A percentile compares a stretch with the other conserved stretches of the same genome.
Evolutionary conservation across 179 eudicot species (phyloP).

Genomic region (Vitellaria paradoxa): DNA sequence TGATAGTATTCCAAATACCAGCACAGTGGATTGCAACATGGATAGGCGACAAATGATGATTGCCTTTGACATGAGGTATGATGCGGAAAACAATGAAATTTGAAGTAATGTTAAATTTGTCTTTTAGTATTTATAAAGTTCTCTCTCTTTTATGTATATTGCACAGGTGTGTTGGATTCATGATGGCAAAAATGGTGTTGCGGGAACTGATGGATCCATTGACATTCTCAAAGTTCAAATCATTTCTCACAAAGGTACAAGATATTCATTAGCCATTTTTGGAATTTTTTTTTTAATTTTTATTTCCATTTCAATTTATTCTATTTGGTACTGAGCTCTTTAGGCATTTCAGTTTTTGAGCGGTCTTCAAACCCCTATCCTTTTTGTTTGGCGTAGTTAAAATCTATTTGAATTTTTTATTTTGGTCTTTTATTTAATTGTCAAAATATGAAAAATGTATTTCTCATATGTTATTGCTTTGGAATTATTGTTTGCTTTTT

Average conservation of each 20-base stretch:
- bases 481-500: background rate
- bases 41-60: conserved; percentile 95
- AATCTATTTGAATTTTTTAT: no score
- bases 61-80: conserved; percentile 98
- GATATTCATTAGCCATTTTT: background rate
- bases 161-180: conserved; percentile 89
- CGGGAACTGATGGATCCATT: conserved; percentile 93
- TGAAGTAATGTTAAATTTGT: background rate
- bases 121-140: background rate
- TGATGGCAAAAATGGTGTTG: conserved; percentile 96
- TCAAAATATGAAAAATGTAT: no score
- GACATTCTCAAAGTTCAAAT: conserved; percentile 73
- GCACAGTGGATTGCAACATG: conserved; percentile 30
- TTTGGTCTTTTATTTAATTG: no score
- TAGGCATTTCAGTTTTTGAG: no score
- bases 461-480: no score
- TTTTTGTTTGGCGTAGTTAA: no score
- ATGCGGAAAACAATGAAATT: conserved; percentile 2
- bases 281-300: background rate
- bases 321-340: background rate
- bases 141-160: conserved; percentile 13
- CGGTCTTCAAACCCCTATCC: background rate
- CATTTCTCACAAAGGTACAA: conserved; percentile 77
- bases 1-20: conserved; percentile 44
- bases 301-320: background rate